Evolutionary conservation across 768 basidiomycete genomes (phyloP), one percentile per base, ranked within the genome.

Genomic region (Mycena belliarum): DNA sequence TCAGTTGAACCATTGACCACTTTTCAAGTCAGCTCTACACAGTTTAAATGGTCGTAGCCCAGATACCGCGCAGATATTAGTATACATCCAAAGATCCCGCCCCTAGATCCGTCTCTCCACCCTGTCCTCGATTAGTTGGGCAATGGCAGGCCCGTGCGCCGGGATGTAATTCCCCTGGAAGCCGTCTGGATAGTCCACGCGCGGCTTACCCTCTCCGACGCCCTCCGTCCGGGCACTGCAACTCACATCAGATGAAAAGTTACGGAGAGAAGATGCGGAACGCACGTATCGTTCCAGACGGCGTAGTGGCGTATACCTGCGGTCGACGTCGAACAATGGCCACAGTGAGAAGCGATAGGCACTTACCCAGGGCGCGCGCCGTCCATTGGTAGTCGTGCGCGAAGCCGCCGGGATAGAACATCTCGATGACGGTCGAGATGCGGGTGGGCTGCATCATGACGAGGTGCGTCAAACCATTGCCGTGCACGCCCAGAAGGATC

Each of bases 361-460:
- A 12, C 29, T 32, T 32, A 32, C 90, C 90, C 14, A 95, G 71
- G 0, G 89, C 84, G 29, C 82, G 72, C 6, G 87, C 61, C 0
- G 92, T 93, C 86, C 91, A 95, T 65, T 92, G 85, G 68, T 94
- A 94, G 66, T 94, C 93, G 65, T 89, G 87, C 25, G 92, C 87
- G 68, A 91, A 94, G 0, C 91, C 93, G 3, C 71, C 77, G 0
- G 91, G 91, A 66, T 79, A 89, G 73, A 95, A 91, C 15, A 95
- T 82, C 72, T 95, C 93, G 62, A 95, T 88, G 21, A 95, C 90
- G 5, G 90, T 86, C 7, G 89, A 85, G 18, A 84, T 70, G 0
- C 82, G 83, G 5, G 86, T 89, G 1, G 82, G 81, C 23, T 88
- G 84, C 91, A 94, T 93, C 76, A 88, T 85, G 38, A 94, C 80